Evolutionary conservation across 148 eudicot genomes (phyloP).

Genomic region (Rhododendron henanense): DNA sequence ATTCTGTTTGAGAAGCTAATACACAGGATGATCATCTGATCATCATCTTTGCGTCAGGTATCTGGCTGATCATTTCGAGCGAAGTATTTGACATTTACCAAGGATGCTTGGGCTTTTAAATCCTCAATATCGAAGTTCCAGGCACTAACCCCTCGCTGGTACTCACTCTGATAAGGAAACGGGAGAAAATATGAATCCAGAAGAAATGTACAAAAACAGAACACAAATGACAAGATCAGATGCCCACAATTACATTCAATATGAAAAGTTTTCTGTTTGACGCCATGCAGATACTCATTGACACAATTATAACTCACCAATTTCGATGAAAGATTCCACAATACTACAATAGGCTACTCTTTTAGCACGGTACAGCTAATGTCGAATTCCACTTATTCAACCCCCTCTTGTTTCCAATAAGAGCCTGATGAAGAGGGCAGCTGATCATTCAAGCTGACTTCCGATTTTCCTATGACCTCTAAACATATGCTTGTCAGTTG

Average conservation of each 20-base stretch:
- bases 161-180: constrained; percentile 64
- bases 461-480: neutral
- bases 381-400: neutral
- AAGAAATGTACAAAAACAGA: neutral
- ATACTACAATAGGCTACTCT: neutral
- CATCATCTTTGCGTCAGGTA: constrained; percentile 5
- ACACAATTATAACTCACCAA: neutral
- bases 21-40: constrained; percentile 7
- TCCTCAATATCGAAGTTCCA: constrained; percentile 98
- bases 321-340: neutral
- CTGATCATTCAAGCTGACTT: neutral
- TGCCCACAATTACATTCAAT: neutral
- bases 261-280: neutral
- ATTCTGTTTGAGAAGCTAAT: neutral
- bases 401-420: neutral
- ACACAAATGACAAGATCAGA: neutral
- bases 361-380: neutral
- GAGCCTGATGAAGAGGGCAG: neutral
- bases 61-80: neutral
- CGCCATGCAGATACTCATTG: neutral
- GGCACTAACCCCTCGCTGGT: constrained; percentile 98
- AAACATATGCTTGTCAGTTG: neutral
- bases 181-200: neutral
- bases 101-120: constrained; percentile 80
- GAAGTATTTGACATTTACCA: constrained; percentile 45